A percentile compares a stretch with the other conserved stretches of the same genome.
Conservation (phyloP, 2,329 filamentous ascomycete genomes). For the Xylariaceae sp. region DNA sequence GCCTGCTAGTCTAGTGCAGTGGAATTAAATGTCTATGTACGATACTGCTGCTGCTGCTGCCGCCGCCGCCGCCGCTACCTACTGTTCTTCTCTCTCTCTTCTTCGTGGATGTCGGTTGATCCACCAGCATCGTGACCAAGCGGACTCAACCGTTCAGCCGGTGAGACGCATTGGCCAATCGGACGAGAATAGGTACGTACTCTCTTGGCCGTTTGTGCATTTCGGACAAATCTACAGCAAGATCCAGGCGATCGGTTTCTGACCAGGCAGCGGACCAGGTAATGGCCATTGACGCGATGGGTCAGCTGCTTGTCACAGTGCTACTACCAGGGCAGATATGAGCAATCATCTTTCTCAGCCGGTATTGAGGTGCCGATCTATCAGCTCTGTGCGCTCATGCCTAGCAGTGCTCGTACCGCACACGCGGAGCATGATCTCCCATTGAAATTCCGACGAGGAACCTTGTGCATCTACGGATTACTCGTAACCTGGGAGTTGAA, state of each 20-base stretch:
- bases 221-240: not conserved
- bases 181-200: conserved; percentile 7
- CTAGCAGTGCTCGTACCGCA: not conserved
- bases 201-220: conserved; percentile 9
- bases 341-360: conserved; percentile 18
- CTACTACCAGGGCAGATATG: conserved; percentile 11
- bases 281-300: not conserved
- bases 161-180: conserved; percentile 18
- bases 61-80: not conserved
- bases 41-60: not conserved
- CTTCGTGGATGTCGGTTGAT: conserved; percentile 1
- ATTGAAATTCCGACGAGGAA: conserved; percentile 12
- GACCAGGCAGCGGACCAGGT: not conserved
- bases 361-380: conserved; percentile 1
- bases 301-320: conserved; percentile 16
- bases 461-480: conserved; percentile 7
- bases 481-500: not conserved
- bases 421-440: not conserved
- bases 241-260: not conserved
- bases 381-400: not conserved
- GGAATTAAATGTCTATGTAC: not conserved
- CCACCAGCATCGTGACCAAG: conserved; percentile 2
- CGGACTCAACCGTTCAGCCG: conserved; percentile 13
- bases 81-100: not conserved
- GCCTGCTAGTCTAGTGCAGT: no score